Evolutionary conservation across 106 monocot genomes (phyloP), one percentile per base, ranked within the genome.

Genomic region (Dendrobium chrysotoxum): DNA sequence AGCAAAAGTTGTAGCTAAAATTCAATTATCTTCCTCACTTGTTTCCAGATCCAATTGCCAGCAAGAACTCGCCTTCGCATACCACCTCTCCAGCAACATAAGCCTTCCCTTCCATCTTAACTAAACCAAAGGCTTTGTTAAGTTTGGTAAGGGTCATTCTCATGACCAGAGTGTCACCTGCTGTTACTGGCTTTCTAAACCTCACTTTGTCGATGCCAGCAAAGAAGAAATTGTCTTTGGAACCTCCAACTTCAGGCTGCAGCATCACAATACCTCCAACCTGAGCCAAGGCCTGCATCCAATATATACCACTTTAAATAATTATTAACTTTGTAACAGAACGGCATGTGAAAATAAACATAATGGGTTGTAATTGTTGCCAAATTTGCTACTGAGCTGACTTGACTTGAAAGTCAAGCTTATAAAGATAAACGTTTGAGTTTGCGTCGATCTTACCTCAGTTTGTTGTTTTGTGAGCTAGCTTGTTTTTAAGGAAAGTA

Each of bases 151-250:
- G 79, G 5, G 90, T 95, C 97, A 98, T 98, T 81, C 94, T 84
- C 94, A 98, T 98, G 53, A 98, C 88, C 30, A 98, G 68, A 17
- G 97, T 98, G 86, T 94, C 97, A 20, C 97, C 94, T 28, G 97
- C 92, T 39, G 91, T 87, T 26, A 98, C 97, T 20, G 97, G 97
- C 82, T 98, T 98, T 46, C 94, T 84, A 76, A 98, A 98, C 70
- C 97, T 94, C 83, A 95, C 97, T 83, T 91, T 98, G 85, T 98
- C 97, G 17, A 98, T 84, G 20, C 97, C 94, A 0, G 92, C 94
- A 85, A 98, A 98, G 85, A 98, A 91, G 84, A 98, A 98, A 40
- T 92, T 94, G 47, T 92, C 88, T 5, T 89, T 87, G 7, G 97
- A 97, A n/a, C 90, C 94, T 26, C 92, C 94, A 0, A 92, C 92